These are phyloP conservation scores for Nothophytophthora sp. DNA, from an alignment of 352 stramenopile species.

Conservation along the genomic window DNA sequence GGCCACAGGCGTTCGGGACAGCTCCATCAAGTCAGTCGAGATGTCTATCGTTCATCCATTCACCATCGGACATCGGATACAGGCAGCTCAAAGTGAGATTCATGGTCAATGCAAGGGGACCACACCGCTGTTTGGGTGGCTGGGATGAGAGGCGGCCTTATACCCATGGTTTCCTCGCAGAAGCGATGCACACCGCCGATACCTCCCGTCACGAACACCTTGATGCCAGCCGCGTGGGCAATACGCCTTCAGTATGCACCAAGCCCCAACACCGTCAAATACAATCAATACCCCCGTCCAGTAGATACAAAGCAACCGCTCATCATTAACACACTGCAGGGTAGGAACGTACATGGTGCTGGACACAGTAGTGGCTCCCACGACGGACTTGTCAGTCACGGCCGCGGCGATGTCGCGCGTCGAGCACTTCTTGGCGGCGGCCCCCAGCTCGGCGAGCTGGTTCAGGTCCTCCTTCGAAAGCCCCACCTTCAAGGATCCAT, in stretches of 20 bases:
- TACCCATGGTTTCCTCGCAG: constrained; percentile 92
- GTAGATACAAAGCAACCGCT: too few species aligned
- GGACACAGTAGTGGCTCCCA: constrained; percentile 96
- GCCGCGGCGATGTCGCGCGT: constrained; percentile 84
- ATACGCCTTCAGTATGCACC: constrained; percentile 59
- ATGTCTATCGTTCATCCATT: constrained; percentile 68
- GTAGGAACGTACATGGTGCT: constrained; percentile 94
- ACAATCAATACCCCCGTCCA: too few species aligned
- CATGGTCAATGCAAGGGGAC: too few species aligned
- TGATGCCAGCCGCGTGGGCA: constrained; percentile 93
- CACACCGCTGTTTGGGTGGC: too few species aligned
- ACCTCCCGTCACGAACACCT: constrained; percentile 97
- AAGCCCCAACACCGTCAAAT: not conserved
- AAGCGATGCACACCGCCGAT: constrained; percentile 97
- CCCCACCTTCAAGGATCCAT: constrained; percentile 88
- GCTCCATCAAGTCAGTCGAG: constrained; percentile 96
- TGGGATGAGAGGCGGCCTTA: too few species aligned
- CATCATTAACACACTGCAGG: too few species aligned
- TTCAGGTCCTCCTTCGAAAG: constrained; percentile 58
- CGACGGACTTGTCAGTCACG: constrained; percentile 64
- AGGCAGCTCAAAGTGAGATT: too few species aligned
- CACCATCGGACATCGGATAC: too few species aligned
- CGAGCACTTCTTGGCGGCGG: constrained; percentile 71
- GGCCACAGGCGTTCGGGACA: constrained; percentile 94
- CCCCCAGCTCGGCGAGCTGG: constrained; percentile 66